Conservation (phyloP, 768 basidiomycete species). For the Phlegmacium glaucopus region DNA sequence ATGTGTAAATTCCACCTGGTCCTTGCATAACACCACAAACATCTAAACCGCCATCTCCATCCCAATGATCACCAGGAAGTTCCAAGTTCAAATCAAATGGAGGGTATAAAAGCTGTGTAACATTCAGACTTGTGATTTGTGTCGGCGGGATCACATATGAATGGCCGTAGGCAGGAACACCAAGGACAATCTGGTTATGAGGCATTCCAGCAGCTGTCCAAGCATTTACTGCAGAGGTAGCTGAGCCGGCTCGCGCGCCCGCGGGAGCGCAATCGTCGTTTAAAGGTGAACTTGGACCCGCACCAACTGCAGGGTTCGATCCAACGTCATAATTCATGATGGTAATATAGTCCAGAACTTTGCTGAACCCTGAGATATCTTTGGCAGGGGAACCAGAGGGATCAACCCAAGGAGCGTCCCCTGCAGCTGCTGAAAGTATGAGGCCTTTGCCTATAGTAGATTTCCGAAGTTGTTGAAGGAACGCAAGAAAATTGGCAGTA, state of each 20-base stretch:
- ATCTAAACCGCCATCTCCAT: slow-evolving; percentile 43
- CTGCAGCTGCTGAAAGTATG: slow-evolving; percentile 70
- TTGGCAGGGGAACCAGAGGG: slow-evolving; percentile 49
- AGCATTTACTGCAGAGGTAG: slow-evolving; percentile 62
- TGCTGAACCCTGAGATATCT: slow-evolving; percentile 64
- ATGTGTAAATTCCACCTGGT: slow-evolving; percentile 58
- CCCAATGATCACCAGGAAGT: slow-evolving; percentile 57
- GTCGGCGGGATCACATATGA: slow-evolving; percentile 47
- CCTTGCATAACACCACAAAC: slow-evolving; percentile 53
- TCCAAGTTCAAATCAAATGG: slow-evolving; percentile 42
- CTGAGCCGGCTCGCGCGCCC: slow-evolving; percentile 66
- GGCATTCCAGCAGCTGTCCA: slow-evolving; percentile 85
- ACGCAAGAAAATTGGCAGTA: slow-evolving; percentile 73
- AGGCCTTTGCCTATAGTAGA: slow-evolving; percentile 51
- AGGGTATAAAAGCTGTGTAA: slow-evolving; percentile 45
- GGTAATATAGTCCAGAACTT: slow-evolving; percentile 70
- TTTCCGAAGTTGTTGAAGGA: slow-evolving; percentile 68
- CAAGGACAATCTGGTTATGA: slow-evolving; percentile 66
- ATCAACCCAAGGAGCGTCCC: slow-evolving; percentile 63
- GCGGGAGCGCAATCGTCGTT: slow-evolving; percentile 68
- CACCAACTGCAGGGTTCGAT: slow-evolving; percentile 48
- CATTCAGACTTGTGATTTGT: slow-evolving; percentile 29
- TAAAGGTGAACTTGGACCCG: slow-evolving; percentile 84
- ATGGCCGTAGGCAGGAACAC: slow-evolving; percentile 83
- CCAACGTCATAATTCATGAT: slow-evolving; percentile 72